Percentiles rank a stretch among this genome's conserved stretches.
Evolutionary conservation across 2,329 filamentous ascomycete species (phyloP).

Genomic region (Diplodia sapinea): DNA sequence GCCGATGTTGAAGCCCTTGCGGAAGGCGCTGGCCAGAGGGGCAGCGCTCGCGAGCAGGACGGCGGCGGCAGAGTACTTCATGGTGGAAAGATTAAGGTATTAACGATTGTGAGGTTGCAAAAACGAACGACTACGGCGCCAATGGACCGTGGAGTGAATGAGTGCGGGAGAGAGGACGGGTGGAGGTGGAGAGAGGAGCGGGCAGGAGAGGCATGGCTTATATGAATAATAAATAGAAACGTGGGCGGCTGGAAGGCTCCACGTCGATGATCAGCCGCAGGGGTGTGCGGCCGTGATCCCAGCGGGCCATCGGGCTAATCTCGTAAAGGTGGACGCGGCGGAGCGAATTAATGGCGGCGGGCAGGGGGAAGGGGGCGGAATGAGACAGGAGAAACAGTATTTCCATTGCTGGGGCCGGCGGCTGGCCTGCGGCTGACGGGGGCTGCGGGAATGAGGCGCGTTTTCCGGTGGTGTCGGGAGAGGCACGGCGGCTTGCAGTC

Average conservation of each 20-base stretch:
- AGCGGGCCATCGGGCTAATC: conserved; percentile 28
- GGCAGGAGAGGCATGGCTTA: background rate
- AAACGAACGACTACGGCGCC: conserved; percentile 29
- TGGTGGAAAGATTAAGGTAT: conserved; percentile 26
- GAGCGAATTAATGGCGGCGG: conserved; percentile 1
- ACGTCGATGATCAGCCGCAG: conserved; percentile 30
- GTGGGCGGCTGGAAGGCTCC: background rate
- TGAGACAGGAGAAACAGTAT: conserved; percentile 29
- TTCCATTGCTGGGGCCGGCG: conserved; percentile 6
- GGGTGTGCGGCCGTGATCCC: conserved; percentile 22
- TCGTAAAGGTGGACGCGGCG: conserved; percentile 21
- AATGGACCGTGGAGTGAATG: conserved; percentile 15
- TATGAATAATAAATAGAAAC: conserved; percentile 32
- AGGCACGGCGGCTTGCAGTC: conserved; percentile 15
- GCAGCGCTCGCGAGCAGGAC: conserved; percentile 35
- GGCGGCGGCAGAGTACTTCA: conserved; percentile 30
- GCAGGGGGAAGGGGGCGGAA: background rate
- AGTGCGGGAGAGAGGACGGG: conserved; percentile 8
- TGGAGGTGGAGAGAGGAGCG: conserved; percentile 13
- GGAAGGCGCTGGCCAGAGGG: conserved; percentile 43
- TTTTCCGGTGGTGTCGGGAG: conserved; percentile 22
- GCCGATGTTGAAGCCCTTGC: conserved; percentile 42
- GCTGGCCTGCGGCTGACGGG: conserved; percentile 3
- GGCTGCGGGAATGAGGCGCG: background rate
- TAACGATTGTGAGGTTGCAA: conserved; percentile 15